These are phyloP conservation scores for Neurospora sp. DNA, from an alignment of 495 filamentous ascomycete species.

Conservation along the genomic window DNA sequence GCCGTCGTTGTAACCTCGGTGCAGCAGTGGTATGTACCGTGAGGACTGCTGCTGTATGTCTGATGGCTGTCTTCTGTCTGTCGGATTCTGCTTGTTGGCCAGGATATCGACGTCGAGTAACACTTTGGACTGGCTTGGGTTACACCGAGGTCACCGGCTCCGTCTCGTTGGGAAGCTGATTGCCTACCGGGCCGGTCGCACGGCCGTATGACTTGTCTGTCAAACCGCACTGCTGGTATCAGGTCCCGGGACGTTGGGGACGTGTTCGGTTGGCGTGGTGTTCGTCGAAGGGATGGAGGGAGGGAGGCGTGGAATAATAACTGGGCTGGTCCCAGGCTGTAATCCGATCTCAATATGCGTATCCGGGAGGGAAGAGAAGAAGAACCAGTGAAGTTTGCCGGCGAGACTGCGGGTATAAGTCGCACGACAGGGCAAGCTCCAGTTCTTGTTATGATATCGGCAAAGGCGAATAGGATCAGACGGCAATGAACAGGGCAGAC, in stretches of 20 bases:
- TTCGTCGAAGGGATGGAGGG: neutral
- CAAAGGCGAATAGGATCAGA: neutral
- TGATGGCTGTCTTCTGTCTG: neutral
- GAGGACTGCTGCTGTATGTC: neutral
- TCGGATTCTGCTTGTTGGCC: neutral
- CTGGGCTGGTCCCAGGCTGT: neutral
- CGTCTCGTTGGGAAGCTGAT: neutral
- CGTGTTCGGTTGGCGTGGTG: neutral
- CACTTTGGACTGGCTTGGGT: neutral
- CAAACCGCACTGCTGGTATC: slow-evolving; percentile 13
- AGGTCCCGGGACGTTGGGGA: neutral
- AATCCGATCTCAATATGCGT: neutral
- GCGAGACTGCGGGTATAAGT: neutral
- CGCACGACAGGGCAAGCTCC: neutral
- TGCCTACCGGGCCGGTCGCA: neutral
- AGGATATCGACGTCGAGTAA: neutral
- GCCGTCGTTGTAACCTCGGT: neutral
- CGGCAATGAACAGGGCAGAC: neutral
- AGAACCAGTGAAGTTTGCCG: neutral
- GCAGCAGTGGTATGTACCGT: neutral
- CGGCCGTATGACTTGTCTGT: slow-evolving; percentile 6
- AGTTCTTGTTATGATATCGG: neutral
- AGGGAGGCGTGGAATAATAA: neutral
- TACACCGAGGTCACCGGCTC: neutral
- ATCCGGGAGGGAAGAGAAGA: neutral